phyloP scores from a whole-genome alignment of 495 filamentous ascomycete species.

The Penicillium robsamsonii region DNA sequence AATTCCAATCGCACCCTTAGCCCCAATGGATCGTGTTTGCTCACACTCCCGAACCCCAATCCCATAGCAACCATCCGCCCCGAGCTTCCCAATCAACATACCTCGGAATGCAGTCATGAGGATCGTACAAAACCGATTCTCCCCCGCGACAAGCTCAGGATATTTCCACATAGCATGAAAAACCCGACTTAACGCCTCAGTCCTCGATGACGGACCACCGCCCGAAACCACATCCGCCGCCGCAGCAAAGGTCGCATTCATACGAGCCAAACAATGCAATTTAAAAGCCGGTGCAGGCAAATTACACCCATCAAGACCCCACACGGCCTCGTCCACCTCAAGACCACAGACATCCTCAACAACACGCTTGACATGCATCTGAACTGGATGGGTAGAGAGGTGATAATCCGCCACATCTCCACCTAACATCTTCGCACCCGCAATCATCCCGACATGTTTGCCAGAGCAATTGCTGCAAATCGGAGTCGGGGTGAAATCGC shows the following conservation, averaged over 20 bases:
- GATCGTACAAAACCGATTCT: constrained; percentile 38
- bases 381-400: constrained; percentile 28
- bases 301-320: constrained; percentile 43
- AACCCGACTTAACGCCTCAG: constrained; percentile 20
- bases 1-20: constrained; percentile 32
- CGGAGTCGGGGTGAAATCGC: constrained; percentile 29
- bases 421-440: constrained; percentile 32
- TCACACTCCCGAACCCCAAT: constrained; percentile 33
- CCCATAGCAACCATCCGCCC: constrained; percentile 41
- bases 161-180: constrained; percentile 36
- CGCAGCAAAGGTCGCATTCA: constrained; percentile 32
- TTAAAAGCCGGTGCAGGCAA: constrained; percentile 37
- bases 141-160: constrained; percentile 37
- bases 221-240: constrained; percentile 13
- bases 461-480: constrained; percentile 43
- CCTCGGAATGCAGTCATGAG: constrained; percentile 34
- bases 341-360: constrained; percentile 30
- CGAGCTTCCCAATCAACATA: constrained; percentile 35
- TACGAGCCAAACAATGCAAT: constrained; percentile 21
- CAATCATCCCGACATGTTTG: constrained; percentile 44
- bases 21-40: constrained; percentile 29
- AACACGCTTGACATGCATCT: constrained; percentile 25
- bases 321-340: constrained; percentile 17
- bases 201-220: neutral
- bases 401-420: constrained; percentile 31